These are phyloP conservation scores for Huntiella omanensis DNA, from an alignment of 2,329 filamentous ascomycete species.

Conservation along the genomic window DNA sequence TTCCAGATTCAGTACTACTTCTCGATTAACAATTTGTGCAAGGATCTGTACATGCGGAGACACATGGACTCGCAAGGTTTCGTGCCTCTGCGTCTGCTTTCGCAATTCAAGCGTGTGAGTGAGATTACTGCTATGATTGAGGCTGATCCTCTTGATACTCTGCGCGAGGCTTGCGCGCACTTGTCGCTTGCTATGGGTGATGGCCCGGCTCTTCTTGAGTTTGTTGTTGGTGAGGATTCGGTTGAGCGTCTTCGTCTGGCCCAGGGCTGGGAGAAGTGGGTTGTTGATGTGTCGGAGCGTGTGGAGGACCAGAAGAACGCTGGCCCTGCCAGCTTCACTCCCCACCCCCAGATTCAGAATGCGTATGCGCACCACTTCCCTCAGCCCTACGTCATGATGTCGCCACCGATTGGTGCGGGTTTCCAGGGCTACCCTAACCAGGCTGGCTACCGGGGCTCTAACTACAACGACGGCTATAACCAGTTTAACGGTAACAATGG, in stretches of 20 bases:
- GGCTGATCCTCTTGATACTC: constrained; percentile 10
- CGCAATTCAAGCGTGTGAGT: constrained; percentile 72
- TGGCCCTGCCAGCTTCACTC: constrained; percentile 31
- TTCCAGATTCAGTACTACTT: constrained; percentile 77
- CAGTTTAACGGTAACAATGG: constrained; percentile 11
- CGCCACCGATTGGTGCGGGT: constrained; percentile 3
- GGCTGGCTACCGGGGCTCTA: constrained; percentile 16
- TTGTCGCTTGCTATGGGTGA: constrained; percentile 38
- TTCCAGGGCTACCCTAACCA: constrained; percentile 14
- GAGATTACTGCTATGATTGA: constrained; percentile 27
- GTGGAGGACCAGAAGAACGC: constrained; percentile 55
- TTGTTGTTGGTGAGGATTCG: constrained; percentile 55
- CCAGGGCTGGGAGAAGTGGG: constrained; percentile 63
- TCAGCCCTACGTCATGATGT: constrained; percentile 10
- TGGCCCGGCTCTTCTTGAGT: constrained; percentile 57
- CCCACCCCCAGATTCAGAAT: constrained; percentile 14
- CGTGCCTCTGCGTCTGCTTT: constrained; percentile 60
- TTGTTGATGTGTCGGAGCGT: constrained; percentile 52
- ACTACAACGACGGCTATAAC: constrained; percentile 16
- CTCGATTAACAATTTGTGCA: constrained; percentile 85
- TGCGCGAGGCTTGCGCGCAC: constrained; percentile 30
- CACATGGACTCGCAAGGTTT: constrained; percentile 95
- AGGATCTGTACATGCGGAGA: constrained; percentile 71
- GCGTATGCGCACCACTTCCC: background rate
- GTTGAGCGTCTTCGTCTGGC: constrained; percentile 58